These are phyloP conservation scores for Candida ipomoeae DNA, from an alignment of 805 yeast species.

Conservation along the genomic window DNA sequence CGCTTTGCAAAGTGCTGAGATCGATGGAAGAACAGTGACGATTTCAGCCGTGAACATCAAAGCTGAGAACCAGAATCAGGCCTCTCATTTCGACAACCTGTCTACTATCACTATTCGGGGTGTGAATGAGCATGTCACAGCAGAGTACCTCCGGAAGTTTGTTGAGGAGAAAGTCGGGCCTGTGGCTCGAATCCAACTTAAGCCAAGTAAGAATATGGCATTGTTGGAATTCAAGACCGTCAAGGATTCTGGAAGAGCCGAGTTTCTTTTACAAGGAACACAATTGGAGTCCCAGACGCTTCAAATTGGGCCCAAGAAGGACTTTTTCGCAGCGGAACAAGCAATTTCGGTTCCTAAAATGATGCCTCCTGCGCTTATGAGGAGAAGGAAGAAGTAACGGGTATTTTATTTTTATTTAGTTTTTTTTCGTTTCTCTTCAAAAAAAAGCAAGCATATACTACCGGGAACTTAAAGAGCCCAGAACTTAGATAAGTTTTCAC, in stretches of 20 bases:
- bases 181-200: slow-evolving; percentile 41
- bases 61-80: slow-evolving; percentile 8
- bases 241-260: slow-evolving; percentile 49
- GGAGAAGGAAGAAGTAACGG: slow-evolving; percentile 7
- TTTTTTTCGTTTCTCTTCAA: not conserved
- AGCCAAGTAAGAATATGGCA: slow-evolving; percentile 46
- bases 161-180: slow-evolving; percentile 27
- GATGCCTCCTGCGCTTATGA: slow-evolving; percentile 16
- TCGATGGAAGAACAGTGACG: slow-evolving; percentile 46
- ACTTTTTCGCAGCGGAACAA: slow-evolving; percentile 8
- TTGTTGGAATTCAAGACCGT: slow-evolving; percentile 43
- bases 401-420: not conserved
- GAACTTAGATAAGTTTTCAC: slow-evolving; percentile 12
- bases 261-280: slow-evolving; percentile 39
- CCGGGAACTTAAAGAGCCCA: slow-evolving; percentile 10
- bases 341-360: slow-evolving; percentile 11
- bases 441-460: not conserved
- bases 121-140: slow-evolving; percentile 32
- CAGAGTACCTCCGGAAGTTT: slow-evolving; percentile 28
- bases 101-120: slow-evolving; percentile 22
- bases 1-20: slow-evolving; percentile 31
- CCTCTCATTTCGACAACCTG: slow-evolving; percentile 18
- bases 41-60: slow-evolving; percentile 47
- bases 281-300: slow-evolving; percentile 30
- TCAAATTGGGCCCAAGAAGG: slow-evolving; percentile 11